Evolutionary conservation across 495 filamentous ascomycete species (phyloP).

Genomic region (Pyronema omphalodes): DNA sequence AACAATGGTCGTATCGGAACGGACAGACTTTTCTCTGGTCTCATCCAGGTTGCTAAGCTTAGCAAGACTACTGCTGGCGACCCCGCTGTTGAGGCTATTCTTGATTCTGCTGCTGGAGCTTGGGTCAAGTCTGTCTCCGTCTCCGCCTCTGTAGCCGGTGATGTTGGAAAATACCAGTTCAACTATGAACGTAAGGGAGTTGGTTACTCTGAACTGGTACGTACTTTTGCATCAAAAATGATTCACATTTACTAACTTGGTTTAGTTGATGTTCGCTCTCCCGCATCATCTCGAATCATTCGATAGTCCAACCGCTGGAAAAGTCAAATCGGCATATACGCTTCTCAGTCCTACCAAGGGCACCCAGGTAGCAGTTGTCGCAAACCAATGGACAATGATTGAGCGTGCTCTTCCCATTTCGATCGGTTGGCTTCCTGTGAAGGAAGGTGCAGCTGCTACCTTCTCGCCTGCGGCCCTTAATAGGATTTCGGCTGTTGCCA

Average conservation of each 20-base stretch:
- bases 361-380: constrained; percentile 48
- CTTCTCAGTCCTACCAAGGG: constrained; percentile 81
- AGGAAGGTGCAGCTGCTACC: background rate
- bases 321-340: constrained; percentile 16
- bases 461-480: constrained; percentile 3
- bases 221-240: background rate
- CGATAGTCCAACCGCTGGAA: background rate
- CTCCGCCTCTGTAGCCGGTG: constrained; percentile 34
- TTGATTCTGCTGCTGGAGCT: constrained; percentile 54
- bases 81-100: constrained; percentile 42
- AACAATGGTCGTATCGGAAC: constrained; percentile 4
- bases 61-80: constrained; percentile 18
- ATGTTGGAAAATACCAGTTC: constrained; percentile 38
- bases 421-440: constrained; percentile 34
- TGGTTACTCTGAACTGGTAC: constrained; percentile 1
- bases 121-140: constrained; percentile 46
- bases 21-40: constrained; percentile 34
- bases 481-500: constrained; percentile 51
- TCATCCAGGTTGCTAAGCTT: constrained; percentile 60
- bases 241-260: constrained; percentile 2
- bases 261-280: constrained; percentile 65
- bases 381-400: constrained; percentile 61
- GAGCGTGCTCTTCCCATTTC: constrained; percentile 52
- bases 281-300: constrained; percentile 73
- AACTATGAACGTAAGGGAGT: constrained; percentile 28